Percentiles rank a stretch among this genome's conserved stretches.
Evolutionary conservation across 1,139 yeast genomes (phyloP).

Genomic region (Debaryomyces sp.): DNA sequence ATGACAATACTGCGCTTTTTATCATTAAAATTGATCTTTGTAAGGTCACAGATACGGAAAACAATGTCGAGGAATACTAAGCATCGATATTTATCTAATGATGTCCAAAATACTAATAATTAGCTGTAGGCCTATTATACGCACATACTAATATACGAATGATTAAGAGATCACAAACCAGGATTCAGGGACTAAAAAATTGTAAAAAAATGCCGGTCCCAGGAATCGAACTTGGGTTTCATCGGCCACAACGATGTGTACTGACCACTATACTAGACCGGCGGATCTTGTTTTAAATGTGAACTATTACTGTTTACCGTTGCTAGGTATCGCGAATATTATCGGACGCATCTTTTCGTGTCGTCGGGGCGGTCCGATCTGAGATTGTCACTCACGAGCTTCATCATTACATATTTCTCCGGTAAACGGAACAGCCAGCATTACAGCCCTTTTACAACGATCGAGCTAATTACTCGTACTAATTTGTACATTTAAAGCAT

Average conservation of each 20-base stretch:
- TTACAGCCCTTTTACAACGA: neutral
- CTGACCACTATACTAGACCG: slow-evolving; percentile 56
- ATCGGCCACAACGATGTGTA: slow-evolving; percentile 60
- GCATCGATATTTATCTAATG: neutral
- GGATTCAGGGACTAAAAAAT: no score
- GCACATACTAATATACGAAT: neutral
- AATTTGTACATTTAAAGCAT: neutral
- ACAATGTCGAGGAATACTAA: slow-evolving; percentile 57
- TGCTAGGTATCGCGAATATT: neutral
- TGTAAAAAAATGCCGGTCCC: slow-evolving; percentile 48
- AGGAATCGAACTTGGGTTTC: slow-evolving; percentile 61
- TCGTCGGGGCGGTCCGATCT: neutral
- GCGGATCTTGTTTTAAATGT: slow-evolving; percentile 19
- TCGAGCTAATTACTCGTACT: neutral
- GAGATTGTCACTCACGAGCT: neutral
- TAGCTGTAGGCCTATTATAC: neutral
- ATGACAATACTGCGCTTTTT: slow-evolving; percentile 65
- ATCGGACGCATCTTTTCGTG: neutral
- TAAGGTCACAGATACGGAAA: slow-evolving; percentile 82
- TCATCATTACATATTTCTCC: neutral
- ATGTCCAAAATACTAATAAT: neutral
- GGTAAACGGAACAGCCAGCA: neutral
- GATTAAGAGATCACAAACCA: neutral
- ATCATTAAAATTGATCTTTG: slow-evolving; percentile 66
- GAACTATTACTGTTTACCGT: neutral